Evolutionary conservation across 305 asterid genomes (phyloP).

Genomic region (Fraxinus floribunda): DNA sequence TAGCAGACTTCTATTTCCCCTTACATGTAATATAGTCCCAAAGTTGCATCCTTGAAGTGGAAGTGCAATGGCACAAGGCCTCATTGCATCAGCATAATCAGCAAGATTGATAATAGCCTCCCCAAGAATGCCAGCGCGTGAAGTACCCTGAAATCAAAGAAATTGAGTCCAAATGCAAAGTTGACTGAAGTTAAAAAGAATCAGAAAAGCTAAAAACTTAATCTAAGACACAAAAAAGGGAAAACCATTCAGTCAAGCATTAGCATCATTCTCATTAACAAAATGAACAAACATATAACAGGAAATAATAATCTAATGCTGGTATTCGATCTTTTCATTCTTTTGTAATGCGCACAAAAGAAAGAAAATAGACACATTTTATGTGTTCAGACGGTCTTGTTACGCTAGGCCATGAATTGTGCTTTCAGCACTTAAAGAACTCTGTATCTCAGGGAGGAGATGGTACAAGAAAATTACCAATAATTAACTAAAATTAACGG

Average conservation of each 20-base stretch:
- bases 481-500: neutral
- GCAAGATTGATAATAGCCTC: conserved; percentile 93
- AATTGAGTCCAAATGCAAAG: conserved; percentile 16
- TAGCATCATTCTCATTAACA: neutral
- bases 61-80: conserved; percentile 70
- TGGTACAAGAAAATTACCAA: neutral
- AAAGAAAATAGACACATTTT: neutral
- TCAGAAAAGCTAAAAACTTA: neutral
- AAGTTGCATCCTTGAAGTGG: conserved; percentile 86
- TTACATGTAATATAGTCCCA: conserved; percentile 88
- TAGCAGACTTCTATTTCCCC: conserved; percentile 20
- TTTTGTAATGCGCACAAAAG: neutral
- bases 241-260: neutral
- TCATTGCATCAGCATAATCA: conserved; percentile 81
- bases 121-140: conserved; percentile 89
- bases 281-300: neutral
- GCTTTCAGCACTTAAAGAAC: neutral
- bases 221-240: neutral
- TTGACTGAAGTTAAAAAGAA: conserved; percentile 13
- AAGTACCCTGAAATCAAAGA: conserved; percentile 69
- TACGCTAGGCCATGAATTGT: neutral
- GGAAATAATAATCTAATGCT: neutral
- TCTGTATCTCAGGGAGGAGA: neutral
- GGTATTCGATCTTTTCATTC: neutral
- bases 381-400: neutral